Evolutionary conservation across 2,329 filamentous ascomycete genomes (phyloP), one percentile per base, ranked within the genome.

Genomic region (Scedosporium apiospermum): DNA sequence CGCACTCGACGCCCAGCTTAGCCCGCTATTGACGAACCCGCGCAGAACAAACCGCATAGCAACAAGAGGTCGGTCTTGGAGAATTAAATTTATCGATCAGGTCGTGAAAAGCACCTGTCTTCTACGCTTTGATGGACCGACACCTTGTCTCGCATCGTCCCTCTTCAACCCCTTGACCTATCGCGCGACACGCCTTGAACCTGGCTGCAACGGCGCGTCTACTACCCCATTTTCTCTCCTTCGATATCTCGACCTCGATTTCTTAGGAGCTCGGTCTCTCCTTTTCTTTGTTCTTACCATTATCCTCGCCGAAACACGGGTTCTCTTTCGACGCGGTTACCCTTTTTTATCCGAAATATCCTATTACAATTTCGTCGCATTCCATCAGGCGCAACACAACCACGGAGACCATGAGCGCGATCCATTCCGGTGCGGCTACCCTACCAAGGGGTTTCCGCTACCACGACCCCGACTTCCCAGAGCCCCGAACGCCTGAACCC

Each of bases 401-500:
- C 18, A 18, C 9, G 6, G 44, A 21, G 5, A 55, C 6, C 23
- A 82, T 83, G 81, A 72, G 76, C 69, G 73, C 76, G 69, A 75
- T 78, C 62, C 76, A 79, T 71, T 75, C 76, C 66, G 73, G 75
- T 63, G 73, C 76, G 69, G 74, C 77, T 64, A 74, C 76, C 67
- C 73, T 79, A 66, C 72, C 80, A 66, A 76, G 74, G 68, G 76
- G 73, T 64, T 76, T 77, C 67, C 73, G 75, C 66, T 73, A 69
- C 66, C 66, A 68, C 62, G 69, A 69, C 30, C 51, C 70, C 62
- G 72, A 72, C 66, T 71, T 73, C 51, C 71, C 74, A 58, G 69
- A 73, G 12, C 78, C 77, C 58, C 80, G 72, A 68, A 85, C 83
- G 9, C 82, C 83, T 26, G 83, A 85, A 68, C 82, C 82, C 62